Evolutionary conservation across 2,329 filamentous ascomycete genomes (phyloP), one percentile per base, ranked within the genome.

Genomic region (Phialophora verrucosa): DNA sequence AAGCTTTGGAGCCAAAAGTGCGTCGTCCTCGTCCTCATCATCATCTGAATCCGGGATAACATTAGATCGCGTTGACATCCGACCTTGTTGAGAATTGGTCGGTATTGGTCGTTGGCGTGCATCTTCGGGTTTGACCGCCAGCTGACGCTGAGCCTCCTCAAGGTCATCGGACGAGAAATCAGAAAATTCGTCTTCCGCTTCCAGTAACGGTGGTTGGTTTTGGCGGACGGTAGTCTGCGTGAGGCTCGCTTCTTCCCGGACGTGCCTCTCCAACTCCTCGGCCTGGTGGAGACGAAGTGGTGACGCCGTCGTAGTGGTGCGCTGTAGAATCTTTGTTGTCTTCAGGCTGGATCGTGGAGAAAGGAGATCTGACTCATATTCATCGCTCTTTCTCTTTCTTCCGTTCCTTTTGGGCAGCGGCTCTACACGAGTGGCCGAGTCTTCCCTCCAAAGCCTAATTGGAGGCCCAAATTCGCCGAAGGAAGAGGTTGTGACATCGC

Each of bases 361-460:
- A 32, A 66, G 42, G 8, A 67, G 42, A 51, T 71, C 67, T 23
- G 66, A 57, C 23, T 64, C 44, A 63, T 81, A 80, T 65, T 83
- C 82, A 25, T 82, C 78, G 67, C 81, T 83, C 71, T 83, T 83
- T 59, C 82, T 76, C 71, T 83, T 84, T 71, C 79, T 82, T 4
- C 80, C 80, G 68, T 76, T 77, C 60, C 76, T 78, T 23, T 77
- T 72, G 10, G 23, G 70, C 7, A 71, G 31, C 25, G 79, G 78
- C 49, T 76, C 75, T 59, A 73, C 72, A 23, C 78, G 76, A 55
- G 73, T 73, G 14, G 80, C 80, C 62, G 74, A 76, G 47, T 80
- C 78, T 70, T 82, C 80, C 47, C 73, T 76, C 81, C 81, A 83
- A 70, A 83, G 65, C 29, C 72, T 72, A 44, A 74, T 76, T 23